Conservation (phyloP, 164 flowering plant species). For the Vitis rotundifolia region DNA sequence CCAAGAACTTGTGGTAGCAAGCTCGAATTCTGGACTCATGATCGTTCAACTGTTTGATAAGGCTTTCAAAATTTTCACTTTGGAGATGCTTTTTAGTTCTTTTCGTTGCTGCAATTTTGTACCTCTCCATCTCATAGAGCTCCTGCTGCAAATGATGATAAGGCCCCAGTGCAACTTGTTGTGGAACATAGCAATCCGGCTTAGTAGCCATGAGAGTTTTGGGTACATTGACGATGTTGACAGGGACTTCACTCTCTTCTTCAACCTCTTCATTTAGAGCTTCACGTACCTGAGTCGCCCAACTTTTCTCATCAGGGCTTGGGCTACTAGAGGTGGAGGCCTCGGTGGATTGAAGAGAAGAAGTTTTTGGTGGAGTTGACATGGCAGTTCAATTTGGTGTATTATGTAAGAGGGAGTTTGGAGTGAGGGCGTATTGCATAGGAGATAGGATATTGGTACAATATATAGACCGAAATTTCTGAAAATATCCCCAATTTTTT, state of each 20-base stretch:
- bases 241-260: constrained; percentile 10
- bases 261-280: background rate
- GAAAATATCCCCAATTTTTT: too few relatives aligned
- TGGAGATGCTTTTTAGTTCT: constrained; percentile 8
- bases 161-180: constrained; percentile 31
- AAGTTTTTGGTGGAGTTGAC: too few relatives aligned
- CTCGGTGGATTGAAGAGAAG: too few relatives aligned
- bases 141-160: constrained; percentile 27
- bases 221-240: constrained; percentile 34
- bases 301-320: too few relatives aligned
- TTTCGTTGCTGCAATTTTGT: constrained; percentile 34
- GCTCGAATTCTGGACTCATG: constrained; percentile 12
- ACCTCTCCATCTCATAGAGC: constrained; percentile 33
- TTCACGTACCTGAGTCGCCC: too few relatives aligned
- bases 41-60: constrained; percentile 14
- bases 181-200: constrained; percentile 34
- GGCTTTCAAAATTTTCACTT: constrained; percentile 6
- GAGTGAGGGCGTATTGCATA: too few relatives aligned
- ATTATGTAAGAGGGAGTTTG: too few relatives aligned
- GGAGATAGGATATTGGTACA: too few relatives aligned
- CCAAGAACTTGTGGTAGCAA: constrained; percentile 19
- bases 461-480: too few relatives aligned
- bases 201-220: constrained; percentile 6
- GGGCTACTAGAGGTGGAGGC: too few relatives aligned
- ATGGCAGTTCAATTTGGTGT: too few relatives aligned